Conservation (phyloP, 2,329 filamentous ascomycete genomes). For the Cylindrodendrum hubeiense region DNA sequence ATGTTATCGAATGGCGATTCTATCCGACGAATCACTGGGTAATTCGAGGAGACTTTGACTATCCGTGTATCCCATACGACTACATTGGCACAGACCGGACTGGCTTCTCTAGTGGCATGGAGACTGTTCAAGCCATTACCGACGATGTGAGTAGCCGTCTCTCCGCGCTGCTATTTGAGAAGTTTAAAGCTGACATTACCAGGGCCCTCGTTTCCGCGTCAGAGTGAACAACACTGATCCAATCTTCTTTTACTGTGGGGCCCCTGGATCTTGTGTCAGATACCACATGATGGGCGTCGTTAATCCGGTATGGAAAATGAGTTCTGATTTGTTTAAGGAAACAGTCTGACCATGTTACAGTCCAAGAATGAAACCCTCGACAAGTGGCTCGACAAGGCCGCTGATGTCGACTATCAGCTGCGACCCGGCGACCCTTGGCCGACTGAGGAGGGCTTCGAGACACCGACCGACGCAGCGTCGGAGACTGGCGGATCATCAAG, state of each 20-base stretch:
- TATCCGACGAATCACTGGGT: constrained; percentile 74
- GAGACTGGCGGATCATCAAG: constrained; percentile 21
- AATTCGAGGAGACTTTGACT: constrained; percentile 68
- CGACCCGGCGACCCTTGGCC: constrained; percentile 69
- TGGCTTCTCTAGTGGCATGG: constrained; percentile 67
- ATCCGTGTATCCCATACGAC: constrained; percentile 75
- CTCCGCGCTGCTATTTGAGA: background rate
- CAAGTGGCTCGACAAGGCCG: constrained; percentile 60
- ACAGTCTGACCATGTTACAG: constrained; percentile 50
- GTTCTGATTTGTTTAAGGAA: background rate
- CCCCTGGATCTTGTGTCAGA: constrained; percentile 72
- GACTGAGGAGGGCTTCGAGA: constrained; percentile 54
- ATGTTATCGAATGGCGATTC: constrained; percentile 69
- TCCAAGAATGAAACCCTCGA: constrained; percentile 58
- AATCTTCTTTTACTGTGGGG: constrained; percentile 78
- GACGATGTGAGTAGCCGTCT: constrained; percentile 54
- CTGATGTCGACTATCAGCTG: constrained; percentile 64
- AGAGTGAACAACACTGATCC: constrained; percentile 72
- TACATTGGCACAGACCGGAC: constrained; percentile 59
- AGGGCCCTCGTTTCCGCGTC: constrained; percentile 58
- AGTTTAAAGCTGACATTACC: constrained; percentile 13
- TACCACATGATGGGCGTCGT: constrained; percentile 82
- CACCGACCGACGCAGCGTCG: constrained; percentile 17
- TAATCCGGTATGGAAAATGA: constrained; percentile 68
- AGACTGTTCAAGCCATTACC: constrained; percentile 59